Evolutionary conservation across 2,329 filamentous ascomycete species (phyloP).

Genomic region (Cucurbitaria berberidis): DNA sequence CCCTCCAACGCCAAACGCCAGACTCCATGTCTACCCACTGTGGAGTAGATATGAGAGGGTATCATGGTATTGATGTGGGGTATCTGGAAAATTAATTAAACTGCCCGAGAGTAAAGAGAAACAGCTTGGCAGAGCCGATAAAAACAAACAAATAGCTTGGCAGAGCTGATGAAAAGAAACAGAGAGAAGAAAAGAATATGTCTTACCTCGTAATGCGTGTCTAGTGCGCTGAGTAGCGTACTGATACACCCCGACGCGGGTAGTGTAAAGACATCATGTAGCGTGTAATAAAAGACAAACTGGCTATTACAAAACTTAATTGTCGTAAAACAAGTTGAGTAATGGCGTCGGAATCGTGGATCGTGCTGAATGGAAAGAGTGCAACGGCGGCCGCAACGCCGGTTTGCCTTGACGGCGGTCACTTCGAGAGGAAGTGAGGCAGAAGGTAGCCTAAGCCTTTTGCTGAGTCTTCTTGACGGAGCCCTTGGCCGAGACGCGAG

Average conservation of each 20-base stretch:
- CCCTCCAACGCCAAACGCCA: background rate
- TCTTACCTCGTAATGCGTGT: background rate
- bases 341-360: background rate
- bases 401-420: background rate
- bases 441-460: conserved; percentile 13
- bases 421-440: background rate
- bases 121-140: background rate
- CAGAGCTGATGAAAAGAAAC: background rate
- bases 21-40: background rate
- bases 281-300: background rate
- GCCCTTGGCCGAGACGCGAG: conserved; percentile 30
- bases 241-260: background rate
- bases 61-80: background rate
- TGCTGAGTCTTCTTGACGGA: conserved; percentile 30
- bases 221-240: conserved; percentile 3
- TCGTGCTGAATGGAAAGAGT: background rate
- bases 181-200: background rate
- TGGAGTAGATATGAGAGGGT: background rate
- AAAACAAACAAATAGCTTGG: background rate
- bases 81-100: background rate
- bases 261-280: background rate
- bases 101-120: background rate
- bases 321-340: background rate
- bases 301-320: background rate
- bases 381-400: background rate